A percentile compares a stretch with the other conserved stretches of the same genome.
Evolutionary conservation across 2,329 filamentous ascomycete genomes (phyloP).

Genomic region (Penicillium paneum): DNA sequence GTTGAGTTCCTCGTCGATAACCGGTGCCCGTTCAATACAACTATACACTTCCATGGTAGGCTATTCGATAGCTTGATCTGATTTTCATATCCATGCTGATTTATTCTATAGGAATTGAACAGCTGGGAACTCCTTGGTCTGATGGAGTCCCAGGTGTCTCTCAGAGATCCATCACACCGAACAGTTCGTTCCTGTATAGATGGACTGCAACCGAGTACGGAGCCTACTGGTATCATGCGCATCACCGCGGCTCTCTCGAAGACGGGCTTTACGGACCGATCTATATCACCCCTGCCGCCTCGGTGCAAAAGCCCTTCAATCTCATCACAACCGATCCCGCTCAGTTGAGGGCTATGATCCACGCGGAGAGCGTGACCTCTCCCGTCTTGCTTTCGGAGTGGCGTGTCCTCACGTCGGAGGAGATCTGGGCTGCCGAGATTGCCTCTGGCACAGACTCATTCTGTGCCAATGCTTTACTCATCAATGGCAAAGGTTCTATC

Average conservation of each 20-base stretch:
- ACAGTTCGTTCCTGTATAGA: conserved; percentile 50
- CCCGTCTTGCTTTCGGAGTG: conserved; percentile 58
- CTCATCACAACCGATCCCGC: conserved; percentile 32
- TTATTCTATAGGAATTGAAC: conserved; percentile 29
- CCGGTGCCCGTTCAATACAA: conserved; percentile 28
- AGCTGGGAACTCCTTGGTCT: conserved; percentile 56
- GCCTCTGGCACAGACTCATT: conserved; percentile 41
- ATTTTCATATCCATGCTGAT: not conserved
- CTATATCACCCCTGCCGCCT: conserved; percentile 40
- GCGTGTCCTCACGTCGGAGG: conserved; percentile 52
- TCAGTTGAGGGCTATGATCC: conserved; percentile 43
- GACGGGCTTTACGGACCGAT: conserved; percentile 61
- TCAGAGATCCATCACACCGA: conserved; percentile 52
- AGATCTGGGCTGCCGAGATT: conserved; percentile 36
- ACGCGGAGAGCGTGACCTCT: conserved; percentile 48
- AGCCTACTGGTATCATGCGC: conserved; percentile 61
- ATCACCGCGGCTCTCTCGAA: conserved; percentile 55
- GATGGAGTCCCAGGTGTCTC: conserved; percentile 59
- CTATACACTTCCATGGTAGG: conserved; percentile 34
- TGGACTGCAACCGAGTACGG: conserved; percentile 59
- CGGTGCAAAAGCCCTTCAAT: conserved; percentile 27
- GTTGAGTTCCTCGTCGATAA: conserved; percentile 31
- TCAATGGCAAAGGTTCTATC: conserved; percentile 55
- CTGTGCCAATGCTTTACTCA: conserved; percentile 60
- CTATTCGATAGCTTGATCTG: not conserved